Conservation (phyloP, 2,329 filamentous ascomycete genomes). For the Cercospora brassicicola region DNA sequence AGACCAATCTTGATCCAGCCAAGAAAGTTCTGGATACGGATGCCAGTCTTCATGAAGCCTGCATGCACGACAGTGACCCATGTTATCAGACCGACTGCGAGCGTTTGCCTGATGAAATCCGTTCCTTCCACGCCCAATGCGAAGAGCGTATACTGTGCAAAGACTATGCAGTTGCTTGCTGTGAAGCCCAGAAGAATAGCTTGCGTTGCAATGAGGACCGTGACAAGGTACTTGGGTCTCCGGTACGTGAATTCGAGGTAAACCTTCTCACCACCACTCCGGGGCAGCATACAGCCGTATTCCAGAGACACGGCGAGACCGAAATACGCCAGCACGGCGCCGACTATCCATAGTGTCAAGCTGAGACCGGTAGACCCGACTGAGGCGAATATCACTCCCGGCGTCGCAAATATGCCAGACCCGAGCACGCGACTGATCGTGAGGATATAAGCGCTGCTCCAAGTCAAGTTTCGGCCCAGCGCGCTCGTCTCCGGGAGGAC, state of each 20-base stretch:
- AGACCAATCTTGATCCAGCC: constrained; percentile 45
- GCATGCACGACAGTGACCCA: constrained; percentile 42
- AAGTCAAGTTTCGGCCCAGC: constrained; percentile 60
- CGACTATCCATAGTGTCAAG: constrained; percentile 63
- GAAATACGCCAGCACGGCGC: constrained; percentile 57
- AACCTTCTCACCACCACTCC: constrained; percentile 67
- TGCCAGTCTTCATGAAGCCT: constrained; percentile 41
- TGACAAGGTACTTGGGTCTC: constrained; percentile 62
- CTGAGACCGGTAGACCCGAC: constrained; percentile 67
- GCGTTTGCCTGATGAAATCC: constrained; percentile 54
- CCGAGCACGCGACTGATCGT: constrained; percentile 69
- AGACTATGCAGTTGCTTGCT: constrained; percentile 60
- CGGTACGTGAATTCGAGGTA: constrained; percentile 70
- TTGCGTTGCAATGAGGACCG: constrained; percentile 63
- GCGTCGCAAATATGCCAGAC: constrained; percentile 71
- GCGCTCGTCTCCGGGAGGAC: constrained; percentile 61
- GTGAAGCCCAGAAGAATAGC: constrained; percentile 66
- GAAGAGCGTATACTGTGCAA: constrained; percentile 27
- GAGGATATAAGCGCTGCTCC: constrained; percentile 59
- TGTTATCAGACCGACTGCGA: constrained; percentile 47
- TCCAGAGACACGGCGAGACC: constrained; percentile 63
- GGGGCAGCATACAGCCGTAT: constrained; percentile 69
- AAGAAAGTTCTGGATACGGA: constrained; percentile 43
- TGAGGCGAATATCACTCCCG: constrained; percentile 64
- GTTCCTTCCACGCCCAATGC: constrained; percentile 60